These are phyloP conservation scores for Penicillium longicatenatum DNA, from an alignment of 495 filamentous ascomycete genomes.

Conservation along the genomic window DNA sequence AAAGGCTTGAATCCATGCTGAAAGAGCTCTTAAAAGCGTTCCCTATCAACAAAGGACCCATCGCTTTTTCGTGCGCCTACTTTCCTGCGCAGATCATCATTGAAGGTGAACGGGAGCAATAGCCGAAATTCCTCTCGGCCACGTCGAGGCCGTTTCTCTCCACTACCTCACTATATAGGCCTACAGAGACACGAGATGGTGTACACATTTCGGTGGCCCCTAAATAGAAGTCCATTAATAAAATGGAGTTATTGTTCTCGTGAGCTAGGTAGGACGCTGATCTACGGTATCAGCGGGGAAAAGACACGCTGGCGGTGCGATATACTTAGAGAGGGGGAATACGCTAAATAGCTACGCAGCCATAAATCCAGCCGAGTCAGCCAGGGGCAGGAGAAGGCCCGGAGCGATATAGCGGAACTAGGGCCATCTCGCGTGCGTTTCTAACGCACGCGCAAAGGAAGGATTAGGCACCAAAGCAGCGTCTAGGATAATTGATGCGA, in stretches of 20 bases:
- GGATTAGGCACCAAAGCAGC: conserved; percentile 15
- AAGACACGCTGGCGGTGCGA: conserved; percentile 18
- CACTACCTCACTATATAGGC: conserved; percentile 21
- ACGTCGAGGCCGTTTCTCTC: conserved; percentile 11
- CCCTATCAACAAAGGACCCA: conserved; percentile 16
- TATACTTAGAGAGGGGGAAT: conserved; percentile 15
- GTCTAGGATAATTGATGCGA: conserved; percentile 15
- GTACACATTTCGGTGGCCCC: conserved; percentile 5
- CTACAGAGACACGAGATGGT: conserved; percentile 18
- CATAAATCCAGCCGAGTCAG: conserved; percentile 12
- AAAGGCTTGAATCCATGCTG: conserved; percentile 22
- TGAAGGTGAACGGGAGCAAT: conserved; percentile 20
- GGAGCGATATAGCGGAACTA: conserved; percentile 18
- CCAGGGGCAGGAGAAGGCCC: conserved; percentile 18
- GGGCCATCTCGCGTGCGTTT: conserved; percentile 13
- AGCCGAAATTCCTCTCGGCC: conserved; percentile 25
- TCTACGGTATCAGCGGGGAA: conserved; percentile 18
- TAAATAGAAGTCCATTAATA: conserved; percentile 16
- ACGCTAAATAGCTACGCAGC: conserved; percentile 13
- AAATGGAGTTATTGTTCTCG: conserved; percentile 16
- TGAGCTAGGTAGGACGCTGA: conserved; percentile 18
- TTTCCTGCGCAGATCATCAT: conserved; percentile 13
- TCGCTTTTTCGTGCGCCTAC: conserved; percentile 20
- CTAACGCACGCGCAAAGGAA: conserved; percentile 17
- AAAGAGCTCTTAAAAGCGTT: conserved; percentile 17